These are phyloP conservation scores for Geotrichum ghanense DNA, from an alignment of 805 yeast genomes.

Conservation along the genomic window DNA sequence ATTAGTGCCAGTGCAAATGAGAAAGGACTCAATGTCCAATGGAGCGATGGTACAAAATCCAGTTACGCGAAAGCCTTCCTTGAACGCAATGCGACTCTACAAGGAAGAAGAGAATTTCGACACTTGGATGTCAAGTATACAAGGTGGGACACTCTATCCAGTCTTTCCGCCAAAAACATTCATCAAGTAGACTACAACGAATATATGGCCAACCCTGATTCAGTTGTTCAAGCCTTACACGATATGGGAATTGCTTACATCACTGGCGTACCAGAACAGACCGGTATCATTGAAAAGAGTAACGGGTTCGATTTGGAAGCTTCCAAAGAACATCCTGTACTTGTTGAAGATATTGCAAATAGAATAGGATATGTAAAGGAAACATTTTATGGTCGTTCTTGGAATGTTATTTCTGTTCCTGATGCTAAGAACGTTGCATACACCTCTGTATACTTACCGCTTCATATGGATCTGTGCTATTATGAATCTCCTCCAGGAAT, in stretches of 20 bases:
- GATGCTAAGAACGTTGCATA: constrained; percentile 61
- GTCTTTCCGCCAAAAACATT: constrained; percentile 15
- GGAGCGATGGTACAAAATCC: constrained; percentile 37
- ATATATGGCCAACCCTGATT: constrained; percentile 28
- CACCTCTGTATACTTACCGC: constrained; percentile 50
- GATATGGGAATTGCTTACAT: constrained; percentile 47
- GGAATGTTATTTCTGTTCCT: constrained; percentile 47
- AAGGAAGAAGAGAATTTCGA: constrained; percentile 27
- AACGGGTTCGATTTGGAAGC: constrained; percentile 17
- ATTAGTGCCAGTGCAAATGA: constrained; percentile 19
- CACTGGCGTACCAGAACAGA: constrained; percentile 36
- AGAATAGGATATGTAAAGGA: constrained; percentile 56
- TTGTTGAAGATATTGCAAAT: constrained; percentile 35
- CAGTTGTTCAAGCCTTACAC: constrained; percentile 37
- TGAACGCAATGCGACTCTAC: constrained; percentile 29
- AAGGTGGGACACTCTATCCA: constrained; percentile 17
- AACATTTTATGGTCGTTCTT: constrained; percentile 62
- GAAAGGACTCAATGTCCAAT: constrained; percentile 32
- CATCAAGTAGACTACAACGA: constrained; percentile 28
- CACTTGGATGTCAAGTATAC: constrained; percentile 26
- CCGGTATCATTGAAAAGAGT: constrained; percentile 18
- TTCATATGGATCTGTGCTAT: constrained; percentile 69
- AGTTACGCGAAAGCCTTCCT: constrained; percentile 38
- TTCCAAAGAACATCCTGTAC: constrained; percentile 6
- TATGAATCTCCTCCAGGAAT: constrained; percentile 77